phyloP scores from a whole-genome alignment of 805 yeast genomes.

The Saccharomyces eubayanus region DNA sequence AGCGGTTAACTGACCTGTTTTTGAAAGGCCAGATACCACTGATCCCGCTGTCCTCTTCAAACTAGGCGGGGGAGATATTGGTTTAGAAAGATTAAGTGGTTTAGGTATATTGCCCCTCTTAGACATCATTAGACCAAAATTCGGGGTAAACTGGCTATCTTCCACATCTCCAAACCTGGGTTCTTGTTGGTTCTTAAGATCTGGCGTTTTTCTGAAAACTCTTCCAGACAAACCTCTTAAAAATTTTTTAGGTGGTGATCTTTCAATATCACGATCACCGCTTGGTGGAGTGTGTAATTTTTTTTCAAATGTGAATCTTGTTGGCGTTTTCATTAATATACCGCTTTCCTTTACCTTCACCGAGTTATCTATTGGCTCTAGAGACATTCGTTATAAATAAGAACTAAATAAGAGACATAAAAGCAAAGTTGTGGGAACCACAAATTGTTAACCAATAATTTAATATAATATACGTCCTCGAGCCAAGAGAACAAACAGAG shows the following conservation, averaged over 20 bases:
- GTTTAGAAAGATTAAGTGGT: slow-evolving; percentile 15
- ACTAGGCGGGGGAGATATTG: slow-evolving; percentile 23
- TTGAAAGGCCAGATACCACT: not conserved
- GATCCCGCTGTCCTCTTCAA: slow-evolving; percentile 7
- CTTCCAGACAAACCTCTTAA: slow-evolving; percentile 23
- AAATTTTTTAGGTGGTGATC: slow-evolving; percentile 15
- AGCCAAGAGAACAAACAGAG: not conserved
- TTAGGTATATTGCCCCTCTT: slow-evolving; percentile 15
- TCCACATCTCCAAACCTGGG: slow-evolving; percentile 1
- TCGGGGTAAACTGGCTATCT: slow-evolving; percentile 6
- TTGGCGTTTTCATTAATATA: slow-evolving; percentile 14
- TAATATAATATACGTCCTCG: not conserved
- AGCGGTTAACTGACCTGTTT: not conserved
- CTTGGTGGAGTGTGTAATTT: slow-evolving; percentile 31
- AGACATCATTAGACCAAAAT: slow-evolving; percentile 6
- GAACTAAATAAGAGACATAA: not conserved
- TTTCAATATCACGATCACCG: slow-evolving; percentile 13
- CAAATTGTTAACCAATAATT: not conserved
- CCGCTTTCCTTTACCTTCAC: not conserved
- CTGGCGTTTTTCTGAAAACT: slow-evolving; percentile 17
- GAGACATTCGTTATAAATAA: not conserved
- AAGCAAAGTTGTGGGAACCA: not conserved
- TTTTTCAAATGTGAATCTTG: slow-evolving; percentile 9
- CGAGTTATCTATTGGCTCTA: not conserved
- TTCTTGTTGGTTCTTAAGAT: slow-evolving; percentile 4